A percentile compares a stretch with the other conserved stretches of the same genome.
Evolutionary conservation across 2,329 filamentous ascomycete genomes (phyloP).

Genomic region (Aspergillus piperis): DNA sequence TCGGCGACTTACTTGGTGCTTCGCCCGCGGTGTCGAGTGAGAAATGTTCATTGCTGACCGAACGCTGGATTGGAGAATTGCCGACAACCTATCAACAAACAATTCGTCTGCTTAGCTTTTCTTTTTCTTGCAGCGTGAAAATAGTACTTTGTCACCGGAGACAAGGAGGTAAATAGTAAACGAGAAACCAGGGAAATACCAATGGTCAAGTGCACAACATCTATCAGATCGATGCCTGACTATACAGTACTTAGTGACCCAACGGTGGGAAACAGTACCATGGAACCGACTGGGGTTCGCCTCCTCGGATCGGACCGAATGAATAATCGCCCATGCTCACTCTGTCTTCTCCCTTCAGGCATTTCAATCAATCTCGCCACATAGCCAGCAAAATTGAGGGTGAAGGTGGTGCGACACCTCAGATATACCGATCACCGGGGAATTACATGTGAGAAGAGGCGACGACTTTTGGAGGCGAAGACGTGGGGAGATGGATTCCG

Average conservation of each 20-base stretch:
- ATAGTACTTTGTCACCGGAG: not conserved
- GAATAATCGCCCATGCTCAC: not conserved
- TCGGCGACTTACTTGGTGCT: slow-evolving; percentile 3
- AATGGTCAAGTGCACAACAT: not conserved
- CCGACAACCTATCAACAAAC: not conserved
- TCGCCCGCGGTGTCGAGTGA: not conserved
- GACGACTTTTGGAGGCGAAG: not conserved
- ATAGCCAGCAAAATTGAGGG: not conserved
- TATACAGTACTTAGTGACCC: slow-evolving; percentile 1
- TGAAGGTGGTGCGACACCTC: not conserved
- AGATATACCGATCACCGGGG: not conserved
- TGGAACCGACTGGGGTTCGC: slow-evolving; percentile 16
- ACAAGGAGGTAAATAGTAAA: not conserved
- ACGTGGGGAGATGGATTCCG: not conserved
- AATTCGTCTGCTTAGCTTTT: not conserved
- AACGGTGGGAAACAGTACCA: slow-evolving; percentile 10
- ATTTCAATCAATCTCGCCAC: not conserved
- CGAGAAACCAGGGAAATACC: not conserved
- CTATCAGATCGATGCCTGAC: slow-evolving; percentile 15
- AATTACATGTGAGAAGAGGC: not conserved
- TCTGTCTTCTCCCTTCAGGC: not conserved
- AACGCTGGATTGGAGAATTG: slow-evolving; percentile 1
- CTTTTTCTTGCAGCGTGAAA: not conserved
- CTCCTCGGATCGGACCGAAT: slow-evolving; percentile 24
- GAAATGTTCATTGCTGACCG: not conserved